Base-by-base conservation (phyloP, 2,329 filamentous ascomycete genomes). In the Aspergillus spinulosporus region DNA sequence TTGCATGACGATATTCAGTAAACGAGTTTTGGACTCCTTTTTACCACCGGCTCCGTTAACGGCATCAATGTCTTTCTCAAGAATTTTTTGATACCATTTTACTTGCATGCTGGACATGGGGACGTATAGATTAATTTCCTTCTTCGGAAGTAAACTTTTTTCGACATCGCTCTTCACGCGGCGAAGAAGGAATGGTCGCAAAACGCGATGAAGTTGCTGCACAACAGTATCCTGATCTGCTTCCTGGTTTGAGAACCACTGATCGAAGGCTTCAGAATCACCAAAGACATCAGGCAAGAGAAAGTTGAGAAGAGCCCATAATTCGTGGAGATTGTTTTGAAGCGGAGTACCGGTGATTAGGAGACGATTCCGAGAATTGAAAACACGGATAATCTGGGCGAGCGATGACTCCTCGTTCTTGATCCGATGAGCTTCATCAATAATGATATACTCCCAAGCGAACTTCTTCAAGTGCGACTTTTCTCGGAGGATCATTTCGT, bases 31-130 rank as follows among this genome's bases (percentile, higher is more conserved):
- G 32, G 93, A 97, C 76, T 99, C 94, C 58, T 92, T 89, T 77
- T 97, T 99, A 49, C 94, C 94, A 61, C 89, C 91, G 31, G 93
- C 94, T 59, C 94, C 94, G 64, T 99, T 99, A 67, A 99, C 93
- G 11, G 94, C 94, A 73, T 99, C 94, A 60, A 99, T 99, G 68
- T 99, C 94, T 77, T 97, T 99, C 70, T 99, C 94, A 2, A 99
- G 80, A 65, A 99, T 99, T 78, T 97, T 97, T 74, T 96, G 89
- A 71, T 99, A 99, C 93, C 94, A 99, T 71, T 94, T 96, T 64
- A 97, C 85, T 73, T 99, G 94, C 94, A 99, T 99, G 56, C 97
- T 92, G 0, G 94, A 92, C 93, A 99, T 97, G 64, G 93, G 94
- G 63, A 99, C 88, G 70, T 97, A 99, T 29, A 99, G 77, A 63